Percentiles rank a stretch among this genome's conserved stretches.
These are phyloP conservation scores for Golubevia pallescens DNA, from an alignment of 1,284 basidiomycete species.

Conservation along the genomic window DNA sequence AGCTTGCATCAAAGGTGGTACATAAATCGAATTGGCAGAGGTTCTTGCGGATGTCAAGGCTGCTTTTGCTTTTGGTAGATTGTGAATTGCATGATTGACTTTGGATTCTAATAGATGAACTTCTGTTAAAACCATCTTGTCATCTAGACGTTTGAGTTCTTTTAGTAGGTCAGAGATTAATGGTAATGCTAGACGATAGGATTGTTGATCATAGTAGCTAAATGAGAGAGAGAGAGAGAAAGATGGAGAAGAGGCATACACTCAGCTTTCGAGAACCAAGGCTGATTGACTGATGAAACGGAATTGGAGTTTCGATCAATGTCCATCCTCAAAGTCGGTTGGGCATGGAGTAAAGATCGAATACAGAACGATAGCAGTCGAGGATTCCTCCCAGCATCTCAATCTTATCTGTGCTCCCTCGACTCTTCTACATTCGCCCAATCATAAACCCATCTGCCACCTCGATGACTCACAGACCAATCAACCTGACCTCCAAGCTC, in stretches of 20 bases:
- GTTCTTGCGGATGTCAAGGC: conserved; percentile 58
- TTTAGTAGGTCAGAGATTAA: conserved; percentile 54
- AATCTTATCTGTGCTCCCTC: too few relatives aligned
- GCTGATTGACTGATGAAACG: too few relatives aligned
- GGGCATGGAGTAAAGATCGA: too few relatives aligned
- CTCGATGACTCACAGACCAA: conserved; percentile 25
- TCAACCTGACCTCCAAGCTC: conserved; percentile 61
- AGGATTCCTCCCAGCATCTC: too few relatives aligned
- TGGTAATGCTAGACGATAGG: conserved; percentile 57
- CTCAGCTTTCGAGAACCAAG: not conserved
- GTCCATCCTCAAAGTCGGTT: too few relatives aligned
- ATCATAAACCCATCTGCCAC: too few relatives aligned
- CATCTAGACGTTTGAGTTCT: conserved; percentile 62
- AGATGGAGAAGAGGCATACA: not conserved
- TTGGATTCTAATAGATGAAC: conserved; percentile 60
- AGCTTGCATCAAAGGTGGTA: conserved; percentile 59
- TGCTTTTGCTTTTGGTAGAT: conserved; percentile 60
- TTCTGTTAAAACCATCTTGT: conserved; percentile 64
- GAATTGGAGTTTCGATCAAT: too few relatives aligned
- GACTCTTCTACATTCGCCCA: too few relatives aligned
- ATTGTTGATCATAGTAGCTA: conserved; percentile 46
- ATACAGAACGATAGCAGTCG: too few relatives aligned
- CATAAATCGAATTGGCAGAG: conserved; percentile 63
- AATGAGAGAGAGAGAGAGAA: not conserved
- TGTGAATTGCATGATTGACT: conserved; percentile 61